A percentile compares a stretch with the other conserved stretches of the same genome.
These are phyloP conservation scores for Sporothrix sp. DNA, from an alignment of 2,329 filamentous ascomycete species.

Conservation along the genomic window DNA sequence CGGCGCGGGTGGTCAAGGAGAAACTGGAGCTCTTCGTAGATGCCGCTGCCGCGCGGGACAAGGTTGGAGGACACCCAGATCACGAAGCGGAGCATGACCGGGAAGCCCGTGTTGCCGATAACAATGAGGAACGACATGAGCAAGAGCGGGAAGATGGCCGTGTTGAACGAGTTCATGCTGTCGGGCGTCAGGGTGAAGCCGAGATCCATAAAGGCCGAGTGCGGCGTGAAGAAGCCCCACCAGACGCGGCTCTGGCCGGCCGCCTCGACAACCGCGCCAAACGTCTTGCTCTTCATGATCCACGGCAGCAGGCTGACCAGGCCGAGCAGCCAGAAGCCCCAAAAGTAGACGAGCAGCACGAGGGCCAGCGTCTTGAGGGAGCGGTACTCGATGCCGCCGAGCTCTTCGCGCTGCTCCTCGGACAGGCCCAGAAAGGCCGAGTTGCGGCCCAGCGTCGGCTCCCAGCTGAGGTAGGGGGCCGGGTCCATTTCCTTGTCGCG, in stretches of 20 bases:
- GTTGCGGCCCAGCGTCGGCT: slow-evolving; percentile 85
- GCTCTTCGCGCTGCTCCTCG: slow-evolving; percentile 84
- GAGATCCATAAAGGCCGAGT: slow-evolving; percentile 88
- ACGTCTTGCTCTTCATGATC: slow-evolving; percentile 56
- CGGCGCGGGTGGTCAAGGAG: slow-evolving; percentile 88
- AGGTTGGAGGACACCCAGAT: slow-evolving; percentile 73
- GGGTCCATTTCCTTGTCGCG: slow-evolving; percentile 43
- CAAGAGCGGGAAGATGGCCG: slow-evolving; percentile 64
- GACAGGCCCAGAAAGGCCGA: slow-evolving; percentile 83
- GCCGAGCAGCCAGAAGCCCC: slow-evolving; percentile 71
- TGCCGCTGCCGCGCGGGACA: slow-evolving; percentile 52
- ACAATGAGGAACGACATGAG: slow-evolving; percentile 79
- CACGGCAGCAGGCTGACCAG: slow-evolving; percentile 68
- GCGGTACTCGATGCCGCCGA: slow-evolving; percentile 94
- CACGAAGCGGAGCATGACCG: slow-evolving; percentile 83
- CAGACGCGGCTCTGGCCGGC: slow-evolving; percentile 59
- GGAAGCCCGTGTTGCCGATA: slow-evolving; percentile 91
- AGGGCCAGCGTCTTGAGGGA: slow-evolving; percentile 76
- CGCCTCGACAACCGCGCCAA: slow-evolving; percentile 53
- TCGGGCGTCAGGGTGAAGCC: slow-evolving; percentile 87
- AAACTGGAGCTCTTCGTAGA: slow-evolving; percentile 87
- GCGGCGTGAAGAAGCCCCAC: slow-evolving; percentile 89
- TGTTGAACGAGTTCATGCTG: slow-evolving; percentile 85
- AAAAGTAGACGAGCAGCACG: slow-evolving; percentile 70
- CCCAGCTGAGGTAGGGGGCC: slow-evolving; percentile 89